Evolutionary conservation across 2,329 filamentous ascomycete species (phyloP).

Genomic region (Monilinia laxa): DNA sequence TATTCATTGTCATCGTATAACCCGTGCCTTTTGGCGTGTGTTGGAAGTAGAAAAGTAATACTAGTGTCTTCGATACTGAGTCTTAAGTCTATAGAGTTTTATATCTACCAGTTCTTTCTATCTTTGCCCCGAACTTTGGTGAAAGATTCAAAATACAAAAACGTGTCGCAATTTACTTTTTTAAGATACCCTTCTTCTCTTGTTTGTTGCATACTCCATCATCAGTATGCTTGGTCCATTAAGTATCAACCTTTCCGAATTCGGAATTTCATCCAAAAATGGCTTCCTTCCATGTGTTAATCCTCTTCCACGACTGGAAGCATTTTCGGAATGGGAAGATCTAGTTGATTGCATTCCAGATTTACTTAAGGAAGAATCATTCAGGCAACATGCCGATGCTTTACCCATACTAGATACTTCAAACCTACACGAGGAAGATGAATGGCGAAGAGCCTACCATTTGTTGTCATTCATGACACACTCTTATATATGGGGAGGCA

Average conservation of each 20-base stretch:
- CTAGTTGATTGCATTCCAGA: slow-evolving; percentile 66
- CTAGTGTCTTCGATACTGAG: not conserved
- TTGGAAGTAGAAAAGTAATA: not conserved
- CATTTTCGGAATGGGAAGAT: slow-evolving; percentile 79
- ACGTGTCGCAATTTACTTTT: not conserved
- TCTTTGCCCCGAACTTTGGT: not conserved
- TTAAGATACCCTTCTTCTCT: not conserved
- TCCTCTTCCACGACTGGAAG: slow-evolving; percentile 65
- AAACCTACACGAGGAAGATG: slow-evolving; percentile 59
- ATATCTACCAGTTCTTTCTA: not conserved
- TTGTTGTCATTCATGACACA: slow-evolving; percentile 79
- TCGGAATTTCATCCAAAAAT: slow-evolving; percentile 30
- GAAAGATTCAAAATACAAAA: not conserved
- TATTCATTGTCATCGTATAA: not conserved
- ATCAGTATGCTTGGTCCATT: slow-evolving; percentile 34
- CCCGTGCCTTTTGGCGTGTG: no score
- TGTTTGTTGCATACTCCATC: not conserved
- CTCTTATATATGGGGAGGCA: slow-evolving; percentile 86
- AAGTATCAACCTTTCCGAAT: slow-evolving; percentile 33
- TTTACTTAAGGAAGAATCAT: slow-evolving; percentile 61
- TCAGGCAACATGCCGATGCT: slow-evolving; percentile 61
- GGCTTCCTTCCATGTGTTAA: slow-evolving; percentile 74
- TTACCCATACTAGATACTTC: slow-evolving; percentile 71
- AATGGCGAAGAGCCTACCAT: slow-evolving; percentile 81
- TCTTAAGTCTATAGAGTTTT: not conserved